phyloP scores from a whole-genome alignment of 768 basidiomycete genomes.

The Paxillus involutus region DNA sequence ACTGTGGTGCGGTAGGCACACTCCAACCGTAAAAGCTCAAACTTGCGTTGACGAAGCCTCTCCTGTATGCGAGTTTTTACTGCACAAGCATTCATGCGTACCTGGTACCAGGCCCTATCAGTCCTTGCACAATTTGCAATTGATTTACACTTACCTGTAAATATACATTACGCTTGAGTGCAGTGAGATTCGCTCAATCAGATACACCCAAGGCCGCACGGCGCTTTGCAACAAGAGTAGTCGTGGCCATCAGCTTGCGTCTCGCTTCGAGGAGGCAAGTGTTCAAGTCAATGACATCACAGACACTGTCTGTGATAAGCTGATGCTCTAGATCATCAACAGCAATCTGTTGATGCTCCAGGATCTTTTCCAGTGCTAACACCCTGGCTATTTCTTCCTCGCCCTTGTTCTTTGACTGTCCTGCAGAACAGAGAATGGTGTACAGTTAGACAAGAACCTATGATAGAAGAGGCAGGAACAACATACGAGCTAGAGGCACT shows the following conservation, averaged over 20 bases:
- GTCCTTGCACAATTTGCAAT: too few species aligned
- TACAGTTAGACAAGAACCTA: background rate
- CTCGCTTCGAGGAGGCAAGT: background rate
- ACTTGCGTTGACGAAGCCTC: slow-evolving; percentile 15
- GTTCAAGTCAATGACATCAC: slow-evolving; percentile 1
- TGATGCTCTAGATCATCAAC: background rate
- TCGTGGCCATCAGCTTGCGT: background rate
- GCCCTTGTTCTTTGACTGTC: too few species aligned
- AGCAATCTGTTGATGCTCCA: background rate
- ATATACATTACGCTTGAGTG: too few species aligned
- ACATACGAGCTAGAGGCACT: background rate
- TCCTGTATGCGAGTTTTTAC: slow-evolving; percentile 17
- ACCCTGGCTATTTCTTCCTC: too few species aligned
- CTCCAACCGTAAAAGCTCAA: slow-evolving; percentile 17
- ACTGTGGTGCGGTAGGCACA: slow-evolving; percentile 10
- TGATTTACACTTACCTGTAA: background rate
- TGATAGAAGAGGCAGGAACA: background rate
- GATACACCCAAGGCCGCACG: background rate
- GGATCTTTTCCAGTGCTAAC: slow-evolving; percentile 2
- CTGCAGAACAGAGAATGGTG: background rate
- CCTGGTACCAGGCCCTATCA: too few species aligned
- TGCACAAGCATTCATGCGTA: slow-evolving; percentile 17
- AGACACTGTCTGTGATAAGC: background rate
- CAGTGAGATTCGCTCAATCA: background rate
- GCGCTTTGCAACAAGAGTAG: background rate